Evolutionary conservation across 139 green algal species (phyloP).

Genomic region (Micractinium conductrix): DNA sequence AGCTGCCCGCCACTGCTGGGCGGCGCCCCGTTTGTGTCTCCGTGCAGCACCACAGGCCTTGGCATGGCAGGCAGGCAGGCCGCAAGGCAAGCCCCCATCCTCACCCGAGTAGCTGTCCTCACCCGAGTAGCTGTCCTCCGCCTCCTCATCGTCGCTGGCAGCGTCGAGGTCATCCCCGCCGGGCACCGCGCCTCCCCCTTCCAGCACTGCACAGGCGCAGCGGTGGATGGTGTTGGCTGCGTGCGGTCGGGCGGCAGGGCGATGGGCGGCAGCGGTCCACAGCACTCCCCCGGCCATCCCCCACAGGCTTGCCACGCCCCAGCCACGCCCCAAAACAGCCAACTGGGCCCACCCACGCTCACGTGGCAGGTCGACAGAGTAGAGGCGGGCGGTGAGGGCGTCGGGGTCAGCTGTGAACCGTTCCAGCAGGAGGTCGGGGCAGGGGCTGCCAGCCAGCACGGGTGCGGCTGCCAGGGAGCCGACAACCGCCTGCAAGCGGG

Average conservation of each 20-base stretch:
- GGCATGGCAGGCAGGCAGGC: too few species aligned
- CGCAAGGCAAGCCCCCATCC: too few species aligned
- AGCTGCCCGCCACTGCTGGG: too few species aligned
- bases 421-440: conserved; percentile 6
- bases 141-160: not conserved
- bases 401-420: not conserved
- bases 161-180: not conserved
- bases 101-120: too few species aligned
- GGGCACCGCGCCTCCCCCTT: not conserved
- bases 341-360: not conserved
- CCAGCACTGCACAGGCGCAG: conserved; percentile 13
- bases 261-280: not conserved
- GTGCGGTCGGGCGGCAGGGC: not conserved
- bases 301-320: too few species aligned
- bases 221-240: too few species aligned
- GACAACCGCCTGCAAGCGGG: not conserved
- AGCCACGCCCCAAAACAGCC: too few species aligned
- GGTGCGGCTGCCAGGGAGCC: not conserved
- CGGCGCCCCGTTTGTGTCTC: too few species aligned
- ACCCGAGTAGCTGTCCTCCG: too few species aligned
- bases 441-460: not conserved
- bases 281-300: too few species aligned
- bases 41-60: too few species aligned
- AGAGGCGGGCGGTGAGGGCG: not conserved
- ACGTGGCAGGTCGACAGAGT: conserved; percentile 7